These are phyloP conservation scores for Xerocomus spinulosus DNA, from an alignment of 768 basidiomycete genomes.

Conservation along the genomic window DNA sequence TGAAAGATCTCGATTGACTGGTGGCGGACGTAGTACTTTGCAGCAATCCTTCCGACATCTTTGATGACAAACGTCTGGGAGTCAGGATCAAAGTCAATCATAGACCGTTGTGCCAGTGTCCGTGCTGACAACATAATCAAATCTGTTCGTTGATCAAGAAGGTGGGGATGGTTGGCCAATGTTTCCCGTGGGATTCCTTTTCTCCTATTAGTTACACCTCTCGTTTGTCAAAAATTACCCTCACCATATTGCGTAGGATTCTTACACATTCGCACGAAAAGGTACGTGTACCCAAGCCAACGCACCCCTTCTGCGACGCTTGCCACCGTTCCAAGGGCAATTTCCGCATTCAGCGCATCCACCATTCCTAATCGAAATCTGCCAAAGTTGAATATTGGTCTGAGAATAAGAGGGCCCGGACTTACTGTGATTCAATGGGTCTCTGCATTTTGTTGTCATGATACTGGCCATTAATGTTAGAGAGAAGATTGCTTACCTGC, in stretches of 20 bases:
- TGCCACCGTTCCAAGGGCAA: conserved; percentile 89
- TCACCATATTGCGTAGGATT: conserved; percentile 85
- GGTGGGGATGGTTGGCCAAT: conserved; percentile 62
- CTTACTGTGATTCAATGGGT: conserved; percentile 94
- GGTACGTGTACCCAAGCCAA: conserved; percentile 97
- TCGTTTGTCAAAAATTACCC: conserved; percentile 2
- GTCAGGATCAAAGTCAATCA: conserved; percentile 72
- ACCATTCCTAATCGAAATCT: conserved; percentile 82
- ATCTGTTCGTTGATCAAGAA: conserved; percentile 64
- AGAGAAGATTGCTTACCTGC: conserved; percentile 49
- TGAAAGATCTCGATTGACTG: conserved; percentile 86
- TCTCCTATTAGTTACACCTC: conserved; percentile 1
- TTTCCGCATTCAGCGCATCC: conserved; percentile 93
- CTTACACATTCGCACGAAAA: conserved; percentile 91
- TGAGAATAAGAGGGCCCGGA: not conserved
- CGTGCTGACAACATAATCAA: conserved; percentile 64
- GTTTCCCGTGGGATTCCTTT: conserved; percentile 73
- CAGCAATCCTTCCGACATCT: conserved; percentile 94
- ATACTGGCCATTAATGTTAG: not conserved
- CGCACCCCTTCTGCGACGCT: conserved; percentile 81
- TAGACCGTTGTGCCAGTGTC: conserved; percentile 62
- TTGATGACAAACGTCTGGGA: conserved; percentile 64
- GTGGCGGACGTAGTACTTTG: conserved; percentile 91
- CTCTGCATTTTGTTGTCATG: conserved; percentile 43
- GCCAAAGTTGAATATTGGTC: conserved; percentile 2